Conservation (phyloP, 352 stramenopile species). For the Phytophthora palmivora region DNA sequence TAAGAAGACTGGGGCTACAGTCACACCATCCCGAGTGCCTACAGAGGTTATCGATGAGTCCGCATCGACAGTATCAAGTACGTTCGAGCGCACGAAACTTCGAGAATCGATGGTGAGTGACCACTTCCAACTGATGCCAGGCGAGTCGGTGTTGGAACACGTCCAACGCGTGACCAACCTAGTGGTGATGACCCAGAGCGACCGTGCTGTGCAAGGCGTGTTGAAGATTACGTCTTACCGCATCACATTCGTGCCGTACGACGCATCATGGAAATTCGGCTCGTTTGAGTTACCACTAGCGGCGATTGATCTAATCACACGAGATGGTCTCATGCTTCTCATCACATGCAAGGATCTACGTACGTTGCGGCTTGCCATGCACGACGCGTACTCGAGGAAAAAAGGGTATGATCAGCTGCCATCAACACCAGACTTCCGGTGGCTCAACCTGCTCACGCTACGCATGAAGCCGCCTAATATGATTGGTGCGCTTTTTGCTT, state of each 20-base stretch:
- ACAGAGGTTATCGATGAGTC: conserved; percentile 44
- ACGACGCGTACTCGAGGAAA: conserved; percentile 86
- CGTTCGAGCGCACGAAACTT: conserved; percentile 48
- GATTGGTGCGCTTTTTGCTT: conserved; percentile 78
- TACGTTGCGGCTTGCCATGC: conserved; percentile 83
- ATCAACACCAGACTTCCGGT: conserved; percentile 78
- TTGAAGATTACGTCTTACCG: conserved; percentile 87
- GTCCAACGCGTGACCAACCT: conserved; percentile 88
- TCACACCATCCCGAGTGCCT: conserved; percentile 21
- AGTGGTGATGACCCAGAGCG: conserved; percentile 84
- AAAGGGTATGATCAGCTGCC: conserved; percentile 82
- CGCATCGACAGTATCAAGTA: conserved; percentile 38
- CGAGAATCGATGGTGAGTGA: conserved; percentile 74
- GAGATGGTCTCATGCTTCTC: conserved; percentile 82
- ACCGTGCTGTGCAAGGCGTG: conserved; percentile 85
- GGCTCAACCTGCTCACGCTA: conserved; percentile 80
- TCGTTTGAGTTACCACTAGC: conserved; percentile 86
- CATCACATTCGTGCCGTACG: conserved; percentile 86
- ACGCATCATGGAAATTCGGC: conserved; percentile 85
- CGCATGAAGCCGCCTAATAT: conserved; percentile 84
- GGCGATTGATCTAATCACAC: conserved; percentile 79
- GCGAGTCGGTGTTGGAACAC: conserved; percentile 78
- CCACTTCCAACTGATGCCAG: conserved; percentile 62
- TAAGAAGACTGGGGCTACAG: conserved; percentile 40
- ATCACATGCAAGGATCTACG: conserved; percentile 86